These are phyloP conservation scores for Raffaelea arxii DNA, from an alignment of 2,329 filamentous ascomycete genomes.

Conservation along the genomic window DNA sequence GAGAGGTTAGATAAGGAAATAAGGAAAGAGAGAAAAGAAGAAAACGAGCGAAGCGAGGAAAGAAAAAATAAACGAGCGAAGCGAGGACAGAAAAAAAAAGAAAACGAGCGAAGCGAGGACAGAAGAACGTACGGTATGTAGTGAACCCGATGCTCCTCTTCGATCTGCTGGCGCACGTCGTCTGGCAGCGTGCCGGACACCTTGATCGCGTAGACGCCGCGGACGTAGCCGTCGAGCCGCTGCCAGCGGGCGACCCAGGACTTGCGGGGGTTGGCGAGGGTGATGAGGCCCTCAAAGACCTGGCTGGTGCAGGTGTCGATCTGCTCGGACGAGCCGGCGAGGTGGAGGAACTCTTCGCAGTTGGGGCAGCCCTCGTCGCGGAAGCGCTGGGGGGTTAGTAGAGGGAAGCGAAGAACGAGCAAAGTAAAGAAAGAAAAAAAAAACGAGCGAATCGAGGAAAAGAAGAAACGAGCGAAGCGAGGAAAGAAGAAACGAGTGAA, in stretches of 20 bases:
- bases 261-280: constrained; percentile 67
- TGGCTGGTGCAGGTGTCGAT: constrained; percentile 91
- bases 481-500: too few species aligned
- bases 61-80: too few species aligned
- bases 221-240: constrained; percentile 77
- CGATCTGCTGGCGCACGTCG: constrained; percentile 49
- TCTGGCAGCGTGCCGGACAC: constrained; percentile 73
- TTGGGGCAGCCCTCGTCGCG: constrained; percentile 84
- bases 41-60: too few species aligned
- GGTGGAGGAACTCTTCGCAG: constrained; percentile 85
- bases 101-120: too few species aligned
- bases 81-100: too few species aligned
- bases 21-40: background rate
- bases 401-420: too few species aligned
- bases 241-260: constrained; percentile 99
- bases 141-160: constrained; percentile 53
- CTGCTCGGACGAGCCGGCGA: constrained; percentile 66
- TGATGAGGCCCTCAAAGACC: constrained; percentile 89
- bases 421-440: background rate
- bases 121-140: constrained; percentile 57
- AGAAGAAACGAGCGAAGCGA: background rate
- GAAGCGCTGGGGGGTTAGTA: too few species aligned
- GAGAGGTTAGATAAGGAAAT: background rate
- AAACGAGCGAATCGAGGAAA: background rate
- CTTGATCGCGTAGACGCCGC: constrained; percentile 88